phyloP scores from a whole-genome alignment of 148 eudicot species.

The Silene uniflora region DNA sequence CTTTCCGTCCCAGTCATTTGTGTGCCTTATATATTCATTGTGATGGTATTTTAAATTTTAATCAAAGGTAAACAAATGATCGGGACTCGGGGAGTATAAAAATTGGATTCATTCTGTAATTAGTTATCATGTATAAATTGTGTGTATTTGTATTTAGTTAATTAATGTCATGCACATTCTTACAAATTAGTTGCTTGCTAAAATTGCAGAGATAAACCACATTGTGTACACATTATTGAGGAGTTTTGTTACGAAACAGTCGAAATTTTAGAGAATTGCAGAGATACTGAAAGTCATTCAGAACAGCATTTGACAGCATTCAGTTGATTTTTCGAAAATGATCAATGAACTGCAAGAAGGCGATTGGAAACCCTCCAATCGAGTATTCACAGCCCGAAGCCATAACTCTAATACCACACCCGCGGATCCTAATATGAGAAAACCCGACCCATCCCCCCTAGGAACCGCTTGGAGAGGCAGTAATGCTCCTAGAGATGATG shows the following conservation, averaged over 20 bases:
- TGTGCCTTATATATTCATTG: too few species aligned
- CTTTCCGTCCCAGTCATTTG: too few species aligned
- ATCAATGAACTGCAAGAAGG: constrained; percentile 18
- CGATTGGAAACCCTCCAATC: constrained; percentile 18
- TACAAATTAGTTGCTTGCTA: not conserved
- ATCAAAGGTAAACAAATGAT: too few species aligned
- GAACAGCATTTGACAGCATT: too few species aligned
- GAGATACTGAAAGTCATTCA: not conserved
- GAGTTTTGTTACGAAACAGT: not conserved
- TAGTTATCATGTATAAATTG: not conserved
- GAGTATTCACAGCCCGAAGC: not conserved
- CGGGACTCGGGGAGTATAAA: too few species aligned
- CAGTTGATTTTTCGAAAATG: constrained; percentile 10
- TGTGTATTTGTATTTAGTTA: too few species aligned
- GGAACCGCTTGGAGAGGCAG: constrained; percentile 2
- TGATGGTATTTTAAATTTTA: too few species aligned
- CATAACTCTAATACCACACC: not conserved
- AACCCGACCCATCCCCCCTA: constrained; percentile 8
- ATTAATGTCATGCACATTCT: not conserved
- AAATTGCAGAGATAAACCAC: constrained; percentile 13
- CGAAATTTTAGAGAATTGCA: not conserved
- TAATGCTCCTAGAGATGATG: not conserved
- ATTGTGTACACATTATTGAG: not conserved
- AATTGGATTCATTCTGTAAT: not conserved
- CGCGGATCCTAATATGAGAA: constrained; percentile 18